A percentile compares a stretch with the other conserved stretches of the same genome.
Evolutionary conservation across 192 early-diverging fungal species (phyloP).

Genomic region (Dissophora ornata): DNA sequence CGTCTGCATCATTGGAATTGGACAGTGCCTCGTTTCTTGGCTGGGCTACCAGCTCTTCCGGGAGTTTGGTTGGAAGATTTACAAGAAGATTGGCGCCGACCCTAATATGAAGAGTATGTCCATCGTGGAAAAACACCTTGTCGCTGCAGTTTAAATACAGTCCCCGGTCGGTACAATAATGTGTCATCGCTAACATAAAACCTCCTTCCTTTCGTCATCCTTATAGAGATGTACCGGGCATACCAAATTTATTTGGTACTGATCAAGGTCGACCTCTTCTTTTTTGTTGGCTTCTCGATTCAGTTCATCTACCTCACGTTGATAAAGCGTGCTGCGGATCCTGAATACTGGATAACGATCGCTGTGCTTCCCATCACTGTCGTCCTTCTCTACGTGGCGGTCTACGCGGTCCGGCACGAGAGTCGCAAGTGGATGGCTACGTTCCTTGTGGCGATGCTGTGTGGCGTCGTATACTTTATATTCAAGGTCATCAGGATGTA

Average conservation of each 20-base stretch:
- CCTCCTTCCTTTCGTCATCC: neutral
- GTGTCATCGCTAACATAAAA: too few species aligned
- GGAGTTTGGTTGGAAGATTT: constrained; percentile 76
- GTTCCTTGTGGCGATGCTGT: constrained; percentile 69
- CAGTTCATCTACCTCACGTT: constrained; percentile 80
- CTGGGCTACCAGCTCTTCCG: constrained; percentile 65
- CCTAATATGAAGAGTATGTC: constrained; percentile 66
- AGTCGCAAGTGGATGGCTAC: constrained; percentile 67
- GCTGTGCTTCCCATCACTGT: constrained; percentile 69
- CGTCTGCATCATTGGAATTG: constrained; percentile 67
- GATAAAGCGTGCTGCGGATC: constrained; percentile 57
- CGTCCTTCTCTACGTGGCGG: constrained; percentile 70
- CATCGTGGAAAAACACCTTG: too few species aligned
- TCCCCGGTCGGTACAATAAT: too few species aligned
- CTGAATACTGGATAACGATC: constrained; percentile 65
- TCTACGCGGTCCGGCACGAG: constrained; percentile 77
- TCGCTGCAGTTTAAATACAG: too few species aligned
- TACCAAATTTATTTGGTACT: constrained; percentile 83
- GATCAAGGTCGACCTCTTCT: constrained; percentile 88
- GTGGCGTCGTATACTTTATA: constrained; percentile 76
- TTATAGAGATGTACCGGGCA: constrained; percentile 67
- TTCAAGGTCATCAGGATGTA: constrained; percentile 76
- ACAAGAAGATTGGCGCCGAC: constrained; percentile 76
- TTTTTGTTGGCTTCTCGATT: constrained; percentile 82
- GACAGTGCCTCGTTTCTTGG: constrained; percentile 58